These are phyloP conservation scores for Aspergillus cristatus DNA, from an alignment of 495 filamentous ascomycete genomes.

Conservation along the genomic window DNA sequence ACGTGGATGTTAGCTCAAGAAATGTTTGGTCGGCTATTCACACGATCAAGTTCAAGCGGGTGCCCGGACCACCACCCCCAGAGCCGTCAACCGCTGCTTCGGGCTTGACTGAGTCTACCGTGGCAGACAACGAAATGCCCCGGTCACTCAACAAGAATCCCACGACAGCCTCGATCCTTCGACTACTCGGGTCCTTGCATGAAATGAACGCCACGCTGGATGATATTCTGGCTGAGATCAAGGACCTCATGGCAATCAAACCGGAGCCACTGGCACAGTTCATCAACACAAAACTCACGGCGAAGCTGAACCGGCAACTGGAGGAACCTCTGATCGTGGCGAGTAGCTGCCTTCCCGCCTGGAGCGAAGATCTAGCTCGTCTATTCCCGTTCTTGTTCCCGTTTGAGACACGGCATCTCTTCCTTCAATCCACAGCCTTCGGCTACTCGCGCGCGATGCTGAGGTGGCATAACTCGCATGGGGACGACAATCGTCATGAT, in stretches of 20 bases:
- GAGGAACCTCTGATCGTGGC: constrained; percentile 98
- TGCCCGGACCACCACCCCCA: constrained; percentile 76
- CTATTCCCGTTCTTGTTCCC: constrained; percentile 98
- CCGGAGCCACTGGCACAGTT: constrained; percentile 89
- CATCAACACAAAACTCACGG: constrained; percentile 97
- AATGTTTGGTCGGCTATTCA: constrained; percentile 87
- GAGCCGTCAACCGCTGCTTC: constrained; percentile 61
- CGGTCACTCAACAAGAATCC: constrained; percentile 77
- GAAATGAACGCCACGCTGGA: constrained; percentile 92
- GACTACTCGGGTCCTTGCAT: constrained; percentile 83
- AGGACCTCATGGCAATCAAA: constrained; percentile 58
- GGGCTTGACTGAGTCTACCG: constrained; percentile 41
- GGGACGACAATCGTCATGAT: constrained; percentile 69
- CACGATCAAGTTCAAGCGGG: constrained; percentile 82
- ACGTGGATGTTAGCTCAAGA: constrained; percentile 52
- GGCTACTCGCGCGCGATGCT: constrained; percentile 97
- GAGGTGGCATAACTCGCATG: constrained; percentile 89
- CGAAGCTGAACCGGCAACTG: constrained; percentile 95
- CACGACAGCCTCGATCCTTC: constrained; percentile 77
- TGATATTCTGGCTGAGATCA: constrained; percentile 87
- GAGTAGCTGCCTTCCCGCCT: constrained; percentile 89
- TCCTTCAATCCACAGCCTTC: constrained; percentile 95
- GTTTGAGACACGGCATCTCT: constrained; percentile 95
- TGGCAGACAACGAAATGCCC: constrained; percentile 50
- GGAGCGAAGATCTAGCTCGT: constrained; percentile 95